Conservation (phyloP, 2,329 filamentous ascomycete genomes). For the Orbilia ellipsospora region DNA sequence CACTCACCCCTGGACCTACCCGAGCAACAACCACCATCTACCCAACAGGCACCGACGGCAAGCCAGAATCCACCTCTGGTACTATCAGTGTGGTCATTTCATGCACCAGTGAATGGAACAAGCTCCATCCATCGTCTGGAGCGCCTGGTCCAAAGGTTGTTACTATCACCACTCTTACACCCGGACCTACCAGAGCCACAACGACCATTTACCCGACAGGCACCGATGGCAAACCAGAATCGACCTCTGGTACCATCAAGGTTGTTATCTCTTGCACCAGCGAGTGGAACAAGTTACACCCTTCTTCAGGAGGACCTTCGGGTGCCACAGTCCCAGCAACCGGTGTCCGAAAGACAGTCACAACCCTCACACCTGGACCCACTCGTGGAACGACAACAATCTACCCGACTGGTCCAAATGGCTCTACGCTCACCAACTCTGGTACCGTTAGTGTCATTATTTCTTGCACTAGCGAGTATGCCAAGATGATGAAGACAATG, state of each 20-base stretch:
- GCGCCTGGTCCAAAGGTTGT: too few species aligned
- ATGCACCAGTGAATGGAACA: not conserved
- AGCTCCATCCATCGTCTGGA: too few species aligned
- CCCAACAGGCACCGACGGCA: not conserved
- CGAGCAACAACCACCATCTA: not conserved
- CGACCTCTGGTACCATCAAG: not conserved
- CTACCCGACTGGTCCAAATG: not conserved
- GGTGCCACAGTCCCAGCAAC: not conserved
- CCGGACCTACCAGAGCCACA: not conserved
- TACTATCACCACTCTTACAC: not conserved
- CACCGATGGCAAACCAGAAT: not conserved
- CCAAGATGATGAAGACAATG: slow-evolving; percentile 8
- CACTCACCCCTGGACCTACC: not conserved
- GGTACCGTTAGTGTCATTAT: slow-evolving; percentile 1
- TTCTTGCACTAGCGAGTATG: slow-evolving; percentile 7
- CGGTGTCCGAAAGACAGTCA: not conserved
- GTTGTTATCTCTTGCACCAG: not conserved
- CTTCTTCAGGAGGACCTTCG: too few species aligned
- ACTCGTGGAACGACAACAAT: slow-evolving; percentile 4
- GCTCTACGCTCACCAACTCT: not conserved
- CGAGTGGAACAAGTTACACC: too few species aligned
- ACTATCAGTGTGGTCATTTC: not conserved
- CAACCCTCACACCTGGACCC: not conserved
- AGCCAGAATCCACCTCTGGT: not conserved
- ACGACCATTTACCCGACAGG: not conserved